Conservation (phyloP, 2,329 filamentous ascomycete genomes). For the Epichloe gansuensis region DNA sequence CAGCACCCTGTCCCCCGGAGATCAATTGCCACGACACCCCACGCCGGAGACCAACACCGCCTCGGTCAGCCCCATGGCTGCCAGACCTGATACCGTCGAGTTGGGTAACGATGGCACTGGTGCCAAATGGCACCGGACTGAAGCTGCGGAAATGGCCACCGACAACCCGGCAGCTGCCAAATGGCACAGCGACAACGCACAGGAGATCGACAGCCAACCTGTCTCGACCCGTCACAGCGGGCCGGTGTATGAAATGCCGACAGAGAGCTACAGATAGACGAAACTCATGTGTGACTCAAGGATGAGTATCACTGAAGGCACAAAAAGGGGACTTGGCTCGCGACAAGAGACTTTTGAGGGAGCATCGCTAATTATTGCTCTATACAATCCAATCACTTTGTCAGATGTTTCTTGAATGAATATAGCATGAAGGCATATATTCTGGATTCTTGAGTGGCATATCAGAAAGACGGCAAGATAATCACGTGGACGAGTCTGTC, state of each 20-base stretch:
- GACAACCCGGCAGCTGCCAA: slow-evolving; percentile 17
- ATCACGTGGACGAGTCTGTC: neutral
- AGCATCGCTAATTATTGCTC: neutral
- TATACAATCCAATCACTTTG: neutral
- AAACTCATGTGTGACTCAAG: neutral
- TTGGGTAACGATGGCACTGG: slow-evolving; percentile 7
- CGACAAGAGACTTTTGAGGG: too few species aligned
- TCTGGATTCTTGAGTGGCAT: neutral
- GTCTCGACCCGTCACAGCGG: slow-evolving; percentile 21
- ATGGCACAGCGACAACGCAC: slow-evolving; percentile 23
- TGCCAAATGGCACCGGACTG: slow-evolving; percentile 6
- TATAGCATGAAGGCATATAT: neutral
- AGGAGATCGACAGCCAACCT: slow-evolving; percentile 26
- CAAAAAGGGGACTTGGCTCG: neutral
- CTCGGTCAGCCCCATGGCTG: slow-evolving; percentile 7
- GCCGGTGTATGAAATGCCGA: slow-evolving; percentile 31
- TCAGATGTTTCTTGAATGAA: neutral
- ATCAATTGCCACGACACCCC: slow-evolving; percentile 14
- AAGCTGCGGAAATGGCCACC: slow-evolving; percentile 19
- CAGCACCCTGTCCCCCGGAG: slow-evolving; percentile 9
- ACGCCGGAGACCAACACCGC: slow-evolving; percentile 12
- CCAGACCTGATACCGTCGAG: slow-evolving; percentile 8
- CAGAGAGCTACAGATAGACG: slow-evolving; percentile 22
- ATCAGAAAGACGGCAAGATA: neutral
- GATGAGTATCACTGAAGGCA: neutral